These are phyloP conservation scores for Babesia microti DNA, from an alignment of 169 alveolate genomes.

Conservation along the genomic window DNA sequence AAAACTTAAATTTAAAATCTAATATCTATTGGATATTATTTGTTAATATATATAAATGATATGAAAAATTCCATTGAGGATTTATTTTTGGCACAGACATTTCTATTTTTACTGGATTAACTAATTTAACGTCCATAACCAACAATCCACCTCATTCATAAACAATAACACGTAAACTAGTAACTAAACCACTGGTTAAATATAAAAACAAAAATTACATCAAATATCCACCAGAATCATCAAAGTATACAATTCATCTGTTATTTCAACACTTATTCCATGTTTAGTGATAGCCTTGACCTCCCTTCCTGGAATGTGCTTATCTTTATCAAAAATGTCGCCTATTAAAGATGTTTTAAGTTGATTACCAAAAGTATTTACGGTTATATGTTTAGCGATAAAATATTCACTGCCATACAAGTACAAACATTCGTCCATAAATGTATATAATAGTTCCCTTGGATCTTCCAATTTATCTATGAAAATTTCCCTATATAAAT, in stretches of 20 bases:
- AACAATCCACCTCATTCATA: no score
- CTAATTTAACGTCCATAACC: no score
- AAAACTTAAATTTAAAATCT: no score
- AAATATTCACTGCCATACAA: slow-evolving; percentile 47
- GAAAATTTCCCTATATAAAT: slow-evolving; percentile 5
- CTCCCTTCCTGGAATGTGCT: slow-evolving; percentile 54
- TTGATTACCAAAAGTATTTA: slow-evolving; percentile 1
- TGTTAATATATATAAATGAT: no score
- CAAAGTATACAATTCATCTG: slow-evolving; percentile 1
- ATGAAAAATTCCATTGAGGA: no score
- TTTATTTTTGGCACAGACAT: no score
- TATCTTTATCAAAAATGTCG: slow-evolving; percentile 21
- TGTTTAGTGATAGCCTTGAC: slow-evolving; percentile 61
- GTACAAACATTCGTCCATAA: slow-evolving; percentile 47
- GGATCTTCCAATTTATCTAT: slow-evolving; percentile 24
- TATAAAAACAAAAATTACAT: no score
- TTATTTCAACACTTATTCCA: slow-evolving; percentile 18
- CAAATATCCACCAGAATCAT: no score
- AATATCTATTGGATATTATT: no score
- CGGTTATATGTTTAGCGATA: slow-evolving; percentile 33
- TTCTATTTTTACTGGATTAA: no score
- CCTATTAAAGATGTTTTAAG: background rate
- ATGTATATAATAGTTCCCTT: slow-evolving; percentile 18
- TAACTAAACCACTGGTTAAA: no score
- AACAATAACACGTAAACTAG: no score